Evolutionary conservation across 228 moss, liverwort and hornwort genomes (phyloP).

Genomic region (Sphagnum magellanicum): DNA sequence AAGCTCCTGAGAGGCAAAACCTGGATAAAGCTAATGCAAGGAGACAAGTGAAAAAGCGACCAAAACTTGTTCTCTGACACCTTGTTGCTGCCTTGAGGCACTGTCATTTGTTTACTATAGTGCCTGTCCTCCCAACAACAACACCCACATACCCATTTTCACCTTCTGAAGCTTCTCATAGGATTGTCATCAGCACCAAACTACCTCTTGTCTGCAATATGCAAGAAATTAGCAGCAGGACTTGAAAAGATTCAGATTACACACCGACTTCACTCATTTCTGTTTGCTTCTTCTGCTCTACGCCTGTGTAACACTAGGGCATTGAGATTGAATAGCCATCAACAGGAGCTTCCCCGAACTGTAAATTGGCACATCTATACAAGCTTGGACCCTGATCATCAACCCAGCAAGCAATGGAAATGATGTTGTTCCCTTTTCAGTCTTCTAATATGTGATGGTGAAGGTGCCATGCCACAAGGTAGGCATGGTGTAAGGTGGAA

Average conservation of each 20-base stretch:
- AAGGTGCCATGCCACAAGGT: too few relatives aligned
- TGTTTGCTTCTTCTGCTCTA: conserved; percentile 4
- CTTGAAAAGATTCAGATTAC: not conserved
- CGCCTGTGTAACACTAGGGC: conserved; percentile 3
- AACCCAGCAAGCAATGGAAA: not conserved
- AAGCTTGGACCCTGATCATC: not conserved
- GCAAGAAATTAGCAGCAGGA: too few relatives aligned
- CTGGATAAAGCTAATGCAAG: conserved; percentile 6
- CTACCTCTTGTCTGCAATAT: too few relatives aligned
- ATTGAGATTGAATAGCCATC: not conserved
- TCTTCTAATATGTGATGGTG: too few relatives aligned
- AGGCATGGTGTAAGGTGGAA: too few relatives aligned
- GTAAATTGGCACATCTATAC: not conserved
- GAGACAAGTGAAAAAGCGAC: conserved; percentile 20
- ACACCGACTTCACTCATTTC: conserved; percentile 40
- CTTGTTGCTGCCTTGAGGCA: conserved; percentile 18
- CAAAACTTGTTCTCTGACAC: conserved; percentile 25
- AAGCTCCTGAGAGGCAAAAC: conserved; percentile 3
- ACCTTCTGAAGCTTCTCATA: too few relatives aligned
- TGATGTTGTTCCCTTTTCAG: too few relatives aligned
- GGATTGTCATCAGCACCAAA: too few relatives aligned
- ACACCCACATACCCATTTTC: too few relatives aligned
- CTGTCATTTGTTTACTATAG: conserved; percentile 24
- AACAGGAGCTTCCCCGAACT: not conserved
- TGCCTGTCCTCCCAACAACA: conserved; percentile 21